Evolutionary conservation across 108 stramenopile species (phyloP), one percentile per base, ranked within the genome.

Genomic region (Skeletonema tropicum): DNA sequence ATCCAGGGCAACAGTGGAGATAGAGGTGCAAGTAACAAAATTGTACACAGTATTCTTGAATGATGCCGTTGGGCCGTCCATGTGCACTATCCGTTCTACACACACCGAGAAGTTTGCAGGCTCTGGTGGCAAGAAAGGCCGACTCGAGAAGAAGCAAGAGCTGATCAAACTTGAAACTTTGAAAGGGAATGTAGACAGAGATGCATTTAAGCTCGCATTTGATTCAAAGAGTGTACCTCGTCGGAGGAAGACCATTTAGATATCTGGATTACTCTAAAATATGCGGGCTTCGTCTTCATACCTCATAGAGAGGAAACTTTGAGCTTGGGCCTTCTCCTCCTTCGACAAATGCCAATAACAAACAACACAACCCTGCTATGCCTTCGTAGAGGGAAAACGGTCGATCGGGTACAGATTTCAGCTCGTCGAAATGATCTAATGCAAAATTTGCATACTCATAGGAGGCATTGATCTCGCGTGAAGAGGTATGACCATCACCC

Each of bases 301-400:
- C 23, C 21, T 55, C 52, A 55, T 55, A 55, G 23, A 55, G 52
- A 36, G 61, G 61, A 5, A 62, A 62, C 61, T 38, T 62, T 0
- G 32, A 32, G 23, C 23, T 62, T 8, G 39, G 38, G 1, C 39
- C 29, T 38, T 36, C 19, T 0, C 29, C 61, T 41, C 61, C 61
- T 38, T 62, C 61, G 35, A 41, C 6, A 11, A 62, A 7, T 8
- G 38, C 77, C 6, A 83, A 35, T 14, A 83, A 39, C 21, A 83
- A 73, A 14, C 66, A 60, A 19, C 33, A 57, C 62, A 90, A 73
- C 6, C 87, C 89, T 21, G 73, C 75, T 49, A 73, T 48, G 11
- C 89, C 89, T 64, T 87, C 85, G 66, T 80, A 87, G 33, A 90
- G 65, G 4, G 77, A 73, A 59, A 80, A 83, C 1, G 87, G 83